Conservation (phyloP, 1,284 basidiomycete genomes). For the Rugosomyces carneus region DNA sequence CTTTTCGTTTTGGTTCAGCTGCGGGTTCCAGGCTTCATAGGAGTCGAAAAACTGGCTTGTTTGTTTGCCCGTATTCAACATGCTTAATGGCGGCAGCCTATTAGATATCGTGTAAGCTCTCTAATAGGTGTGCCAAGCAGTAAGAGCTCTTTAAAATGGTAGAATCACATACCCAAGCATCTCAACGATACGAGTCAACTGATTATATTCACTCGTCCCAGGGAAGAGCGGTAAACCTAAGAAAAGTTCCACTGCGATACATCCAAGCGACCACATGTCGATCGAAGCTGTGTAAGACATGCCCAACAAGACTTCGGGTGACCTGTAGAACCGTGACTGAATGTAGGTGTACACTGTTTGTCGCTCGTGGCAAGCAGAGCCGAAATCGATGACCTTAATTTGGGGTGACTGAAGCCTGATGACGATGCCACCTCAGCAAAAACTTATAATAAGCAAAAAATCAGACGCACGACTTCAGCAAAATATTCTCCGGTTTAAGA, state of each 20-base stretch:
- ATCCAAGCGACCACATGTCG: slow-evolving; percentile 94
- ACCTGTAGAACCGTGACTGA: slow-evolving; percentile 97
- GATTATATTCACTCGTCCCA: slow-evolving; percentile 98
- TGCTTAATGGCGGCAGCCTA: slow-evolving; percentile 84
- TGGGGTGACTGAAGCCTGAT: slow-evolving; percentile 89
- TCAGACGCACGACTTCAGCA: slow-evolving; percentile 78
- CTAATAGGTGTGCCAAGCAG: neutral
- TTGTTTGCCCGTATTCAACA: slow-evolving; percentile 97
- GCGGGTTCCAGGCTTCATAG: slow-evolving; percentile 65
- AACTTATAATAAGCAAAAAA: neutral
- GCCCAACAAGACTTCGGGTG: slow-evolving; percentile 94
- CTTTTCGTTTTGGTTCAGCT: slow-evolving; percentile 66
- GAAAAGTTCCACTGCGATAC: slow-evolving; percentile 97
- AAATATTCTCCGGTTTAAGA: slow-evolving; percentile 94
- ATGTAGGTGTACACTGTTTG: slow-evolving; percentile 99
- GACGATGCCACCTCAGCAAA: neutral
- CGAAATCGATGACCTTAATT: slow-evolving; percentile 99
- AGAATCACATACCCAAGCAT: slow-evolving; percentile 83
- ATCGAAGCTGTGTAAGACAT: slow-evolving; percentile 92
- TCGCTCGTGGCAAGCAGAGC: slow-evolving; percentile 96
- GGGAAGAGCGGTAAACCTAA: slow-evolving; percentile 95
- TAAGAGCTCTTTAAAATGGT: slow-evolving; percentile 2
- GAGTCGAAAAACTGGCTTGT: slow-evolving; percentile 90
- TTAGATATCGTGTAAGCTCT: neutral
- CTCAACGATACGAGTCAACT: slow-evolving; percentile 93